A percentile compares a stretch with the other conserved stretches of the same genome.
Evolutionary conservation across 2,329 filamentous ascomycete species (phyloP).

Genomic region (Xylaria multiplex): DNA sequence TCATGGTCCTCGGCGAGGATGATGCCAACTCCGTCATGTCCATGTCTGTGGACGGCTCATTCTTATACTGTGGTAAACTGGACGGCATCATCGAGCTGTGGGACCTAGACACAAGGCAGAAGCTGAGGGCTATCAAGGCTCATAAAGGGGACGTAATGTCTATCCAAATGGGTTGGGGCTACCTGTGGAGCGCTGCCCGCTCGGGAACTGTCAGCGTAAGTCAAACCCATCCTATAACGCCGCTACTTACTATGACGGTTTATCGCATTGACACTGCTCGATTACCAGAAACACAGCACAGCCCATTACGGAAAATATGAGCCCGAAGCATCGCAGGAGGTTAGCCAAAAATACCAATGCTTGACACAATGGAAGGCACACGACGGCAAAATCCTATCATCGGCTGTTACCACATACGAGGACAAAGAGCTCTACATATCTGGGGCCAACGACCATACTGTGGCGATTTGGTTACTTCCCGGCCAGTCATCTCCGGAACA

Average conservation of each 20-base stretch:
- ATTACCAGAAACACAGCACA: constrained; percentile 70
- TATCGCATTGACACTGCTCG: constrained; percentile 24
- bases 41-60: constrained; percentile 86
- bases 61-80: constrained; percentile 89
- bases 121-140: constrained; percentile 84
- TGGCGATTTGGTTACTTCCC: constrained; percentile 86
- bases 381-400: constrained; percentile 86
- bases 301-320: constrained; percentile 70
- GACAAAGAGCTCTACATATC: constrained; percentile 88
- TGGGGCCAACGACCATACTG: constrained; percentile 89
- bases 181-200: constrained; percentile 88
- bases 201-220: constrained; percentile 84
- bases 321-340: constrained; percentile 58
- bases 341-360: constrained; percentile 85
- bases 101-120: constrained; percentile 94
- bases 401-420: constrained; percentile 76
- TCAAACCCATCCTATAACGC: constrained; percentile 24
- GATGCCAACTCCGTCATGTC: constrained; percentile 76
- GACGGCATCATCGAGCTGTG: constrained; percentile 92
- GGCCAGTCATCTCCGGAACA: constrained; percentile 54
- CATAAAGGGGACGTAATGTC: constrained; percentile 86
- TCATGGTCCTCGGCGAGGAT: constrained; percentile 71
- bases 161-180: constrained; percentile 84
- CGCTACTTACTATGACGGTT: not conserved
- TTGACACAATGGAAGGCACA: constrained; percentile 84